Base-by-base conservation (phyloP, 2,329 filamentous ascomycete genomes). In the Sclerotinia minor region DNA sequence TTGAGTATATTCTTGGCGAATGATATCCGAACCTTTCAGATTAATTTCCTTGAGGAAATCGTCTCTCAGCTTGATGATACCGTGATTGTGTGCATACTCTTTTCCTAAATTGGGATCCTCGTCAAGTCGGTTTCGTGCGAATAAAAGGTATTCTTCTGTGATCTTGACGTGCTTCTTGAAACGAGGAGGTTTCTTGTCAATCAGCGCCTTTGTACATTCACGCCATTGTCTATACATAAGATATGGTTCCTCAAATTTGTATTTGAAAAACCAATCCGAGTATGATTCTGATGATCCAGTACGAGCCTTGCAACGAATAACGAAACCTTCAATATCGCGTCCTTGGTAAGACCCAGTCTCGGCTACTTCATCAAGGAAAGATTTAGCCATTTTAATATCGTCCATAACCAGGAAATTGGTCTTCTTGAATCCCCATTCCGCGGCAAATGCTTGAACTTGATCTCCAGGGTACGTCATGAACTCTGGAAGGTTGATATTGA, bases 241-340 rank as follows among this genome's bases (percentile, higher is more conserved):
- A 77, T 99, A 99, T 0, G 95, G 95, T 80, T 99, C 95, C 76
- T 99, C 95, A 69, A 99, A 99, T 81, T 99, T 99, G 86, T 94
- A 99, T 80, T 99, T 99, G 88, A 99, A 99, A 80, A 99, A 99
- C 95, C 95, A 99, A 78, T 99, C 94, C n/a, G 86, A 81, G 77
- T 89, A 95, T 0, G 86, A 84, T 2, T 78, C 78, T 19, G 78
- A 77, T 1, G 79, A 80, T 0, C 82, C 81, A 38, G 87, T 79
- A n/a, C 79, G 76, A 21, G 83, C 81, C 81, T 87, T 92, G 84
- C 95, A 98, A 67, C 95, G 89, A 73, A 99, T 90, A 68, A 99
- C 95, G 74, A 99, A 99, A 5, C 95, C 95, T 79, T 99, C 95
- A 0, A 97, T 94, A 73, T 98, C 94, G 65, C 94, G 90, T 13